Base-by-base conservation (phyloP, 2,329 filamentous ascomycete genomes). In the Scorias spongiosa region DNA sequence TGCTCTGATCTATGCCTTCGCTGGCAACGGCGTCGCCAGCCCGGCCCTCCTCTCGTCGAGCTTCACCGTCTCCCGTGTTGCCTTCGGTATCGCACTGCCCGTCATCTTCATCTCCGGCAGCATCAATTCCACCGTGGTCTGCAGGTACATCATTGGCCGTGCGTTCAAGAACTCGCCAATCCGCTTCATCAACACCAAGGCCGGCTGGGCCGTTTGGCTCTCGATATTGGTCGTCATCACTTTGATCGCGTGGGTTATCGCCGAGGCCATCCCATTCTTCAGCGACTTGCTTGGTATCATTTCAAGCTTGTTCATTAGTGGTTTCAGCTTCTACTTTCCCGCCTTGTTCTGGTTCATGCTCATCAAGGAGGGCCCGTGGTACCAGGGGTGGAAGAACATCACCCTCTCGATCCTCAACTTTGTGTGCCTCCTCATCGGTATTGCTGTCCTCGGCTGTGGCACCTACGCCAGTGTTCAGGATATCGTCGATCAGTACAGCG, bases 101-200 rank as follows among this genome's bases (percentile, higher is more conserved):
- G 84, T 82, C 43, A 84, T 84, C 47, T 70, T 85, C 47, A 77
- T 86, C 46, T 78, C 80, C 0, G 81, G 81, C 44, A 78, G 81
- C 9, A 81, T 86, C 52, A 82, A 84, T 58, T 78, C 74, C 17
- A 79, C 57, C 0, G 58, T 62, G 10, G 57, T 57, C 1, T 55
- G 52, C 5, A 54, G 57, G 50, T 83, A 81, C 56, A 67, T 84
- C 50, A 83, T 82, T 53, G 63, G 75, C 2, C 73, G 80, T 28
- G 57, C 79, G 7, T 82, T 81, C 64, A 64, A 69, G 15, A 71
- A 74, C 47, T 78, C 73, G 7, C 49, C 54, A 17, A 64, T 66
- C 50, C 69, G 74, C 52, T 57, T 61, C 62, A 53, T 64, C 54
- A 52, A 64, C 62, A 49, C 53, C 44, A 43, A 54, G 49, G 46